Evolutionary conservation across 176 grass and related monocot genomes (phyloP).

Genomic region (Carex cristatella): DNA sequence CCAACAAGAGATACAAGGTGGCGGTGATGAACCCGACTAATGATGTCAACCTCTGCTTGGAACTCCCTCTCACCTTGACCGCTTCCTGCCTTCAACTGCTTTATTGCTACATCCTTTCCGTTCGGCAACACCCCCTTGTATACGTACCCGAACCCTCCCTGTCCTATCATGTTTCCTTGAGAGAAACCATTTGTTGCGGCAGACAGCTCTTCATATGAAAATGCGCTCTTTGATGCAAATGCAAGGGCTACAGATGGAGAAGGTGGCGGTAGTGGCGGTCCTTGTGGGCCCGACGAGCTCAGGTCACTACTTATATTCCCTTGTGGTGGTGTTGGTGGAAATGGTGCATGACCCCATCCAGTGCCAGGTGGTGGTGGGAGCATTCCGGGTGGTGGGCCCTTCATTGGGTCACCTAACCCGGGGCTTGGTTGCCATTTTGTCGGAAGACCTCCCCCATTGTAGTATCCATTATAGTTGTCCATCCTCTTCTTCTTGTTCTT

Average conservation of each 20-base stretch:
- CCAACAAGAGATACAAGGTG: slow-evolving; percentile 96
- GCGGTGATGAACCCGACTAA: slow-evolving; percentile 94
- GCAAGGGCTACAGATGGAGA: slow-evolving; percentile 45
- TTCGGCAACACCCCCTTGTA: slow-evolving; percentile 69
- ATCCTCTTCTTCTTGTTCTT: slow-evolving; percentile 12
- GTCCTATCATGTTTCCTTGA: slow-evolving; percentile 59
- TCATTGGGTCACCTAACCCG: neutral
- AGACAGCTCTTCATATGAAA: slow-evolving; percentile 76
- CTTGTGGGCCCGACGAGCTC: slow-evolving; percentile 38
- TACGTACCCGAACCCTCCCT: slow-evolving; percentile 91
- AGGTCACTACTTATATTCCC: slow-evolving; percentile 38
- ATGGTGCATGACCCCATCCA: slow-evolving; percentile 24
- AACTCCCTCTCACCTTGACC: slow-evolving; percentile 98
- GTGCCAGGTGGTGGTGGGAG: slow-evolving; percentile 12
- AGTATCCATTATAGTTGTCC: slow-evolving; percentile 4
- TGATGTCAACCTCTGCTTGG: slow-evolving; percentile 98
- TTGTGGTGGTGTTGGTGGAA: slow-evolving; percentile 11
- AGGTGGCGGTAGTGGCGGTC: slow-evolving; percentile 25
- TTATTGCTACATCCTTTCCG: slow-evolving; percentile 81
- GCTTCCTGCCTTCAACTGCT: slow-evolving; percentile 91
- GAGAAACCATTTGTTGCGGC: slow-evolving; percentile 57
- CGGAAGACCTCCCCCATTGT: slow-evolving; percentile 14
- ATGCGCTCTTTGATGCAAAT: slow-evolving; percentile 58
- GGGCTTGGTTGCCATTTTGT: slow-evolving; percentile 21
- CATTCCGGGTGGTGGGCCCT: neutral